Percentiles rank a stretch among this genome's conserved stretches.
phyloP scores from a whole-genome alignment of 1,284 basidiomycete species.

The Papiliotrema fonsecae region DNA sequence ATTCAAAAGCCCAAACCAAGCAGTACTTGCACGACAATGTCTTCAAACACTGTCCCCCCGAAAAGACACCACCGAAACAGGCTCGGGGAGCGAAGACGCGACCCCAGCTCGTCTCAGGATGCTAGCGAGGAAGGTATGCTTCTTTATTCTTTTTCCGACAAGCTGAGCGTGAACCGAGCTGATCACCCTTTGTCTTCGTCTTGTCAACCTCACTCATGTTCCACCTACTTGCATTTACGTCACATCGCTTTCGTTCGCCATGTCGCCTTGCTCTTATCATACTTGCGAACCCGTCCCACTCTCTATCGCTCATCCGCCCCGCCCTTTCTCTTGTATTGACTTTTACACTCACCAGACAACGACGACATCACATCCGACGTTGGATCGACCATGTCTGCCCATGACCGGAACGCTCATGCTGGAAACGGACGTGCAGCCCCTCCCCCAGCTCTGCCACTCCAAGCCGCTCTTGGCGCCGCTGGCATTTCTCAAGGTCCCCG shows the following conservation, averaged over 20 bases:
- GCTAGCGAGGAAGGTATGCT: constrained; percentile 46
- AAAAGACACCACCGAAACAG: constrained; percentile 24
- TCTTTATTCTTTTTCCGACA: neutral
- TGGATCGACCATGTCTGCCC: constrained; percentile 37
- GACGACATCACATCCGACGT: constrained; percentile 44
- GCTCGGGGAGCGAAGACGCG: constrained; percentile 24
- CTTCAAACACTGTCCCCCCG: constrained; percentile 7
- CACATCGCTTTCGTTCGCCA: neutral
- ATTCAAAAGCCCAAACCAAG: too few relatives aligned
- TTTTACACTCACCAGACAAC: constrained; percentile 12
- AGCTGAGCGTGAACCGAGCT: too few relatives aligned
- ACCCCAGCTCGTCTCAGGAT: constrained; percentile 38
- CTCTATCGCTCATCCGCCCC: neutral
- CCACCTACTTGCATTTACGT: neutral
- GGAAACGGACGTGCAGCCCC: neutral
- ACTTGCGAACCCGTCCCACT: too few relatives aligned
- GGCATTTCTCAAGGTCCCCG: constrained; percentile 7
- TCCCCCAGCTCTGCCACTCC: neutral
- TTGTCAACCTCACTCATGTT: neutral
- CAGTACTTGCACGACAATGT: neutral
- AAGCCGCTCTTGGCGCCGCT: constrained; percentile 2
- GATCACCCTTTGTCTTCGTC: neutral
- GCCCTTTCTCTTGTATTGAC: neutral
- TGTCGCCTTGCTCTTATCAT: too few relatives aligned
- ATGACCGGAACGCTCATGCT: constrained; percentile 13